These are phyloP conservation scores for Rusavskia elegans DNA, from an alignment of 495 filamentous ascomycete species.

Conservation along the genomic window DNA sequence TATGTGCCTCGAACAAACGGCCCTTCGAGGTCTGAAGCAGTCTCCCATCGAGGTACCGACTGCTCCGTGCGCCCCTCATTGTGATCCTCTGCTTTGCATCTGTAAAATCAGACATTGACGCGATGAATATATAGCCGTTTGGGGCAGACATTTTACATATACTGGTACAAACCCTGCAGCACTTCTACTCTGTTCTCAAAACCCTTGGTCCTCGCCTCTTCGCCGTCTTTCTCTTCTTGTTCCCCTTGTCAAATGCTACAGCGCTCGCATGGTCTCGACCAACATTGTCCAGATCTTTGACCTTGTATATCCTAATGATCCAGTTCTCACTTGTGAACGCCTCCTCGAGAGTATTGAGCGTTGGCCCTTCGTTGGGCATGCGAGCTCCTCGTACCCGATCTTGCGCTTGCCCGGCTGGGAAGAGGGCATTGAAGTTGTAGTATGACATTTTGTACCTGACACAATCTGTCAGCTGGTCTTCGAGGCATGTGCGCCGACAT, in stretches of 20 bases:
- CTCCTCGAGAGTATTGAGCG: constrained; percentile 81
- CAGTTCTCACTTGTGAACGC: constrained; percentile 99
- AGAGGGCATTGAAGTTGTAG: constrained; percentile 89
- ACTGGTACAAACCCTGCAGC: background rate
- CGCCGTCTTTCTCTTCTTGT: constrained; percentile 79
- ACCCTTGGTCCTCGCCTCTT: constrained; percentile 68
- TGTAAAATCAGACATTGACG: too few relatives aligned
- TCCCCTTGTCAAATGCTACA: constrained; percentile 75
- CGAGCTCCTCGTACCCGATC: constrained; percentile 76
- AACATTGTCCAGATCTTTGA: constrained; percentile 95
- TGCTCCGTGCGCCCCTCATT: too few relatives aligned
- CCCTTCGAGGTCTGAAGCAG: too few relatives aligned
- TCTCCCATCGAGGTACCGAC: too few relatives aligned
- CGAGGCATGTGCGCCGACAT: too few relatives aligned
- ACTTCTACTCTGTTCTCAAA: constrained; percentile 61
- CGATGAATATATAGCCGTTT: too few relatives aligned
- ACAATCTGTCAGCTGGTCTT: too few relatives aligned
- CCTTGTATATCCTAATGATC: constrained; percentile 99
- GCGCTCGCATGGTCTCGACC: constrained; percentile 77
- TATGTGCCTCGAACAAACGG: background rate
- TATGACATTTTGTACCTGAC: constrained; percentile 99
- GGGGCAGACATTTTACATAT: background rate
- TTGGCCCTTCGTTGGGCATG: constrained; percentile 73
- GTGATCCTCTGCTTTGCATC: too few relatives aligned
- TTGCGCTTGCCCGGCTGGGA: constrained; percentile 77